phyloP scores from a whole-genome alignment of 306 rosid species.

The Myrica gale region DNA sequence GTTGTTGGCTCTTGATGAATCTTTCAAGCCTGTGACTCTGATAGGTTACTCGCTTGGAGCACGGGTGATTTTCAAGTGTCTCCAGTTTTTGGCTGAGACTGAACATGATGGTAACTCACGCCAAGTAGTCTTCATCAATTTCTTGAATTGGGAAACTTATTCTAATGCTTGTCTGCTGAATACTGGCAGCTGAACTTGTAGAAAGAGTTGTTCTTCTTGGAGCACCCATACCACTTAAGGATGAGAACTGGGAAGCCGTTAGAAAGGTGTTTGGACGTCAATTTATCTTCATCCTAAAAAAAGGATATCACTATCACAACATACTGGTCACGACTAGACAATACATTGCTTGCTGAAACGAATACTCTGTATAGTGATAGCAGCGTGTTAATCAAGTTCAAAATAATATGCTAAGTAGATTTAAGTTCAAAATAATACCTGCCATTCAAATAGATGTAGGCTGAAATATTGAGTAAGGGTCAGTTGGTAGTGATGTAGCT shows the following conservation, averaged over 20 bases:
- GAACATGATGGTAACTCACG: slow-evolving; percentile 48
- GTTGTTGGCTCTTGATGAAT: slow-evolving; percentile 30
- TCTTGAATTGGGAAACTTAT: slow-evolving; percentile 7
- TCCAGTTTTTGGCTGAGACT: slow-evolving; percentile 50
- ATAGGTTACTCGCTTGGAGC: slow-evolving; percentile 71
- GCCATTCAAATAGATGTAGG: not conserved
- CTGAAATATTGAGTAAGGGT: not conserved
- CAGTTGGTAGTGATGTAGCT: not conserved
- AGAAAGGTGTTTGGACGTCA: slow-evolving; percentile 44
- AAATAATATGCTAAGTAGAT: not conserved
- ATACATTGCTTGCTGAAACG: not conserved
- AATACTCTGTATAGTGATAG: not conserved
- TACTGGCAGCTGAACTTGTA: slow-evolving; percentile 56
- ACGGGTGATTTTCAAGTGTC: slow-evolving; percentile 68
- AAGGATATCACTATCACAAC: too few species aligned
- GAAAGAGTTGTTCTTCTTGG: slow-evolving; percentile 80
- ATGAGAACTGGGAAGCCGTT: slow-evolving; percentile 56
- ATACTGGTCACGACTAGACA: too few species aligned
- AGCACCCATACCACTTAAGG: slow-evolving; percentile 61
- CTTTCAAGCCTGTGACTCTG: slow-evolving; percentile 75
- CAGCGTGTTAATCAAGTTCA: not conserved
- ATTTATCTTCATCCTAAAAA: too few species aligned
- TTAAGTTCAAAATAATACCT: not conserved
- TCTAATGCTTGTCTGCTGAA: slow-evolving; percentile 1
- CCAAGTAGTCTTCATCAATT: slow-evolving; percentile 3